Conservation (phyloP, 2,329 filamentous ascomycete genomes). For the Didymella exigua region DNA sequence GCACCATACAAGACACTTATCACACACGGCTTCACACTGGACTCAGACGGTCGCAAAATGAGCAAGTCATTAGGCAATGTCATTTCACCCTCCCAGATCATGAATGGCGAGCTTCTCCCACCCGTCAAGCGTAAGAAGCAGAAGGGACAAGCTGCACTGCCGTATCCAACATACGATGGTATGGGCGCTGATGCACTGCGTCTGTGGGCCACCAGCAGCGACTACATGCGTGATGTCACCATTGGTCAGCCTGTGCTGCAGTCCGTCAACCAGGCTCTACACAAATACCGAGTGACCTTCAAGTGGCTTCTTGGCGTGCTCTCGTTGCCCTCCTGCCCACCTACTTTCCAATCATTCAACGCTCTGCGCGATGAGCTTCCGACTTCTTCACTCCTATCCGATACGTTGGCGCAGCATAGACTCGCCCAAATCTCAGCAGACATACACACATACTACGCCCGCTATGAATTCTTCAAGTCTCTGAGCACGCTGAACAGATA, state of each 20-base stretch:
- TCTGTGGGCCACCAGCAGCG: constrained; percentile 88
- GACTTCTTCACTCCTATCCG: constrained; percentile 27
- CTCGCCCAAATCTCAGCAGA: constrained; percentile 68
- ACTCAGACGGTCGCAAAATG: constrained; percentile 94
- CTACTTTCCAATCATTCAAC: constrained; percentile 34
- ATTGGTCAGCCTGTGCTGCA: constrained; percentile 80
- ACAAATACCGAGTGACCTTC: constrained; percentile 87
- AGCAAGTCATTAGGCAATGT: constrained; percentile 95
- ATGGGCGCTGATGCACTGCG: constrained; percentile 87
- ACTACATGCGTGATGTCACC: constrained; percentile 86
- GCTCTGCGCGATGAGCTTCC: constrained; percentile 19
- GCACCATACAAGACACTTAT: constrained; percentile 88
- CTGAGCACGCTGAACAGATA: constrained; percentile 77
- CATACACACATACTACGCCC: constrained; percentile 68
- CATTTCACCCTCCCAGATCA: constrained; percentile 79
- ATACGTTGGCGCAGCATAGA: constrained; percentile 76
- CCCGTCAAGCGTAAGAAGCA: constrained; percentile 68
- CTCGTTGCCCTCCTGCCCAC: constrained; percentile 49
- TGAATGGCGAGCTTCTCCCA: constrained; percentile 79
- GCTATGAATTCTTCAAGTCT: constrained; percentile 83
- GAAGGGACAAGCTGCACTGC: constrained; percentile 52
- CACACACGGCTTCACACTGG: constrained; percentile 93
- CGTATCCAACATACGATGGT: constrained; percentile 62
- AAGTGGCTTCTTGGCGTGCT: constrained; percentile 84
- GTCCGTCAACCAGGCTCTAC: constrained; percentile 74